A percentile compares a stretch with the other conserved stretches of the same genome.
Evolutionary conservation across 2,329 filamentous ascomycete species (phyloP).

Genomic region (Colletotrichum salicis): DNA sequence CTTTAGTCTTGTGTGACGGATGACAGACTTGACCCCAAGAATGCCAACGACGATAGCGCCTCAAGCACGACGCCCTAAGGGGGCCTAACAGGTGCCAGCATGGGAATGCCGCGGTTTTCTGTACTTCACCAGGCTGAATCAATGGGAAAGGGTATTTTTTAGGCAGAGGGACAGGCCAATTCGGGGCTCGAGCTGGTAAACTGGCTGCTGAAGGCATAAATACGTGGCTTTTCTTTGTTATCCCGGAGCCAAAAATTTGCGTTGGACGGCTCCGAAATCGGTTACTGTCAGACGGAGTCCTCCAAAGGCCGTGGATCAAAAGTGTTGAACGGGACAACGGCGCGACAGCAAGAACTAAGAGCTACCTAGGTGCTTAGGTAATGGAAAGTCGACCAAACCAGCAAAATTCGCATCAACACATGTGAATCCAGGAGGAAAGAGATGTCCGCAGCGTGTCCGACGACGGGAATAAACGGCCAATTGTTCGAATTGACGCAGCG

Average conservation of each 20-base stretch:
- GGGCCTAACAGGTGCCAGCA: background rate
- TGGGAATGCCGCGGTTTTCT: background rate
- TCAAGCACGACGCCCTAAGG: background rate
- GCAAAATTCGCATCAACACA: background rate
- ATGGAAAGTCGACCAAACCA: background rate
- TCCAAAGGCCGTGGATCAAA: background rate
- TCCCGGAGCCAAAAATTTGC: background rate
- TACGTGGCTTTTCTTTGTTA: background rate
- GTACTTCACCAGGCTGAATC: background rate
- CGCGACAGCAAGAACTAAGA: no score
- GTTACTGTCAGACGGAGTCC: background rate
- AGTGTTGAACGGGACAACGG: background rate
- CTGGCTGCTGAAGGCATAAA: background rate
- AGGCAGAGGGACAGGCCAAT: background rate
- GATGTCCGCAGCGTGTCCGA: background rate
- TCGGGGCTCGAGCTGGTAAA: background rate
- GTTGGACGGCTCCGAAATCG: background rate
- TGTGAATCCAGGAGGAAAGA: background rate
- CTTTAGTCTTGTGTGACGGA: background rate
- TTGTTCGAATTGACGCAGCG: background rate
- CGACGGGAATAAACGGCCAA: background rate
- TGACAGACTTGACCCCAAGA: background rate
- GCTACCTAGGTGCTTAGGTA: no score
- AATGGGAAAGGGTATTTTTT: background rate
- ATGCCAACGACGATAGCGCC: background rate